phyloP scores from a whole-genome alignment of 2,329 filamentous ascomycete species.

The Cladosporium sphaerospermum region DNA sequence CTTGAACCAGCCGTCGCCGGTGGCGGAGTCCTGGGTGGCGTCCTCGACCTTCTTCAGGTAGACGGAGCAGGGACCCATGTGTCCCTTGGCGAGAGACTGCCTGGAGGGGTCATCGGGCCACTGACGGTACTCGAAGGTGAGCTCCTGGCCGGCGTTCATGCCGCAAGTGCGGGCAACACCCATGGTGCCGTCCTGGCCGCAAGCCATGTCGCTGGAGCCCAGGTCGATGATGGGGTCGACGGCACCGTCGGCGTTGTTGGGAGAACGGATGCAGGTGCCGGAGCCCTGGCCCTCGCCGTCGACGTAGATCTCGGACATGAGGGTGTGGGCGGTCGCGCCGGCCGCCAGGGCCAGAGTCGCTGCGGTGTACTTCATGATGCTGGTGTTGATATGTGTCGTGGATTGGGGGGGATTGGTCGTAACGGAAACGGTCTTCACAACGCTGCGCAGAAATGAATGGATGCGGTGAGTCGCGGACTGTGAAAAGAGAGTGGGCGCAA shows the following conservation, averaged over 20 bases:
- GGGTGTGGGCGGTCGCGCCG: conserved; percentile 43
- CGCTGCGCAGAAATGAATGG: conserved; percentile 8
- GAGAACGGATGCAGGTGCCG: conserved; percentile 66
- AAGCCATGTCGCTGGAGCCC: conserved; percentile 59
- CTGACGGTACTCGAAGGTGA: conserved; percentile 62
- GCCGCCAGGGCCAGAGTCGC: conserved; percentile 15
- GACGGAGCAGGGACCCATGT: conserved; percentile 64
- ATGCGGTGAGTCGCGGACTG: conserved; percentile 8
- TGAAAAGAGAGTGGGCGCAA: conserved; percentile 10
- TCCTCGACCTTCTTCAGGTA: conserved; percentile 65
- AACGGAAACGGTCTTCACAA: background rate
- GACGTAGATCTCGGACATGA: conserved; percentile 59
- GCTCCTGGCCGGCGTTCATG: conserved; percentile 45
- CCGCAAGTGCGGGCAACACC: conserved; percentile 44
- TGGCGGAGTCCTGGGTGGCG: conserved; percentile 45
- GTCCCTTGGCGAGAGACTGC: conserved; percentile 53
- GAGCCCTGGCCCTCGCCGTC: conserved; percentile 55
- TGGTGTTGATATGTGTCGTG: background rate
- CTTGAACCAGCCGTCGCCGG: conserved; percentile 71
- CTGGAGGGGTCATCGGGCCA: conserved; percentile 51
- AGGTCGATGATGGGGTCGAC: conserved; percentile 55
- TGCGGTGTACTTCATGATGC: conserved; percentile 14
- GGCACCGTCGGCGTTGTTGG: conserved; percentile 44
- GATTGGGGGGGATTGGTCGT: background rate
- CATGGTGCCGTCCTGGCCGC: conserved; percentile 48